Percentiles rank a stretch among this genome's conserved stretches.
Evolutionary conservation across 2,329 filamentous ascomycete species (phyloP).

Genomic region (Drechmeria coniospora): DNA sequence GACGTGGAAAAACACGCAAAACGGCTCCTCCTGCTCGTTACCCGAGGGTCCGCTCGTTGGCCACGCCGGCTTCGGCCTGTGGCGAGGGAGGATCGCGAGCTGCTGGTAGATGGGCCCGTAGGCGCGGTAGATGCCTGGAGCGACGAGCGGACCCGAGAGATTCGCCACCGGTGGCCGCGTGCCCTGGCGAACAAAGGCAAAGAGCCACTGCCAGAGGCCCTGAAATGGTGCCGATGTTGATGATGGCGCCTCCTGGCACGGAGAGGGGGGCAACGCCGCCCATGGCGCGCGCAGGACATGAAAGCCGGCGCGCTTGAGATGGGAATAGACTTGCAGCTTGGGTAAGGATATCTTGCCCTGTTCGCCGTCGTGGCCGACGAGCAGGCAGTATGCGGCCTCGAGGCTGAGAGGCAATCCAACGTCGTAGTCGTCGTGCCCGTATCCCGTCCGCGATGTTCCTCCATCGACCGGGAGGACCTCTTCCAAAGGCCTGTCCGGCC

Average conservation of each 20-base stretch:
- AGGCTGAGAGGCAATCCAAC: slow-evolving; percentile 72
- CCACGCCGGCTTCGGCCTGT: slow-evolving; percentile 36
- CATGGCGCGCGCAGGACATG: slow-evolving; percentile 55
- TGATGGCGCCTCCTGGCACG: slow-evolving; percentile 4
- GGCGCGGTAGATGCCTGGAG: slow-evolving; percentile 48
- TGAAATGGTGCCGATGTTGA: too few species aligned
- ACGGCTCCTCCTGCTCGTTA: slow-evolving; percentile 32
- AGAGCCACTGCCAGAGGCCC: slow-evolving; percentile 36
- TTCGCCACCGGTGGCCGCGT: slow-evolving; percentile 11
- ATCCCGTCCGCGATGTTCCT: slow-evolving; percentile 7
- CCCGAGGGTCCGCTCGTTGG: slow-evolving; percentile 8
- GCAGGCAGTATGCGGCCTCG: slow-evolving; percentile 75
- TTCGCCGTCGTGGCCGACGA: slow-evolving; percentile 56
- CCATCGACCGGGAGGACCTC: slow-evolving; percentile 27
- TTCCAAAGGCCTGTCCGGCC: slow-evolving; percentile 45
- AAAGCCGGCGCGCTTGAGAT: slow-evolving; percentile 72
- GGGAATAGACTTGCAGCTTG: slow-evolving; percentile 75
- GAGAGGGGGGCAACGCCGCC: slow-evolving; percentile 2
- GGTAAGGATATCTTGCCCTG: slow-evolving; percentile 51
- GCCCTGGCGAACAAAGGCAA: slow-evolving; percentile 25
- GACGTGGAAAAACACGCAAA: slow-evolving; percentile 62
- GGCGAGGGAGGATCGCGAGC: slow-evolving; percentile 56
- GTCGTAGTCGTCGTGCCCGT: slow-evolving; percentile 30
- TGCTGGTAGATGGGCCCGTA: slow-evolving; percentile 61
- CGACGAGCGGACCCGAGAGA: slow-evolving; percentile 41